Evolutionary conservation across 1,284 basidiomycete genomes (phyloP), one percentile per base, ranked within the genome.

Genomic region (Malassezia dermatis): DNA sequence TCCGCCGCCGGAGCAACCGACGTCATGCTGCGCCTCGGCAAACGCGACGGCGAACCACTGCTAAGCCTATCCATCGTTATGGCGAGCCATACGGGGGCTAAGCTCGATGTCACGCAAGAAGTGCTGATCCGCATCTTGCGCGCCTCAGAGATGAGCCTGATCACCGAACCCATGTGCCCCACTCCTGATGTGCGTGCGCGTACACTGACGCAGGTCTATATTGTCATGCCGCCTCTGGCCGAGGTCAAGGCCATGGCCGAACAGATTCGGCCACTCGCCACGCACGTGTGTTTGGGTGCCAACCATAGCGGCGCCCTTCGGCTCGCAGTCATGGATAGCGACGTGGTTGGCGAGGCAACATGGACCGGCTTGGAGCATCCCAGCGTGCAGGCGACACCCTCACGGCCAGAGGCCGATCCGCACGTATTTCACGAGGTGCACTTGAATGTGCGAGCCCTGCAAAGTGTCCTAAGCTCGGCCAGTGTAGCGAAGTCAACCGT

Each of bases 161-260:
- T 93, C 51, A 80, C 78, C 17, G 88, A 93, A 71, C 89, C 89
- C 0, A 73, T 87, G 62, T 91, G 88, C 75, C 89, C 89, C 0
- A 84, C 86, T 40, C 87, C 89, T 7, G 86, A 93, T 67, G 89
- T 89, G 63, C 55, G 81, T 72, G 59, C 41, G 23, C 35, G 23
- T n/a, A 11, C 39, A 48, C 39, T 37, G 21, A 23, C 28, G 56
- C 51, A 93, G 89, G 80, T 87, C 10, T 86, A 89, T 63, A 83
- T 93, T 47, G 76, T 89, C 3, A 77, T 91, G 0, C 89, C 89
- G 0, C 81, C 84, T 1, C 77, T 91, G 0, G 78, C 81, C 8
- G 87, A 88, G 62, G 77, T 91, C 34, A 82, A 87, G 42, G 85
- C 83, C 0, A 82, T 90, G 45, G 83, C 86, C 1, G 86, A 88